phyloP scores from a whole-genome alignment of 2,329 filamentous ascomycete genomes.

The Fusarium fracticaudum region DNA sequence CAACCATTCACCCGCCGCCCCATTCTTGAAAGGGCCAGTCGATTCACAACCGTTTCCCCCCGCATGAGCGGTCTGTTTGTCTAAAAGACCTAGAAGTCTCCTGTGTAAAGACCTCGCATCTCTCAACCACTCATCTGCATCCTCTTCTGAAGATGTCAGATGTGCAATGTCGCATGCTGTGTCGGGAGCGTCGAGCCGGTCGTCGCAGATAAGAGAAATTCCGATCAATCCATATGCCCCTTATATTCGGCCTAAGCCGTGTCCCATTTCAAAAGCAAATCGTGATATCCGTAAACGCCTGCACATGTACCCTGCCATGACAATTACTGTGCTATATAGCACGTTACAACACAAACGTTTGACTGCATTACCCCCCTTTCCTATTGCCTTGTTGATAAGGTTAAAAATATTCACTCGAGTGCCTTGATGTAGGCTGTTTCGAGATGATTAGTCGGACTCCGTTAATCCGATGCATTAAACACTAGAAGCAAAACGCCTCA shows the following conservation, averaged over 20 bases:
- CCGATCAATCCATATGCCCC: conserved; percentile 10
- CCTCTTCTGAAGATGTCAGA: neutral
- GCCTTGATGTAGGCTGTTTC: conserved; percentile 4
- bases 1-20: neutral
- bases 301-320: conserved; percentile 13
- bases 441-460: conserved; percentile 36
- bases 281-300: conserved; percentile 34
- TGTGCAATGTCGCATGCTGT: conserved; percentile 7
- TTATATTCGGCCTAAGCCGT: conserved; percentile 9
- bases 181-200: conserved; percentile 23
- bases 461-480: conserved; percentile 28
- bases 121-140: conserved; percentile 1
- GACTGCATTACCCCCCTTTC: conserved; percentile 19
- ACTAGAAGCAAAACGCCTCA: conserved; percentile 40
- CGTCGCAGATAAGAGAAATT: conserved; percentile 15
- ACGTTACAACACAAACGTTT: conserved; percentile 18
- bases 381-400: conserved; percentile 18
- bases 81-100: conserved; percentile 41
- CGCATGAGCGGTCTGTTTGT: conserved; percentile 43
- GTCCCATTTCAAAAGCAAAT: conserved; percentile 27
- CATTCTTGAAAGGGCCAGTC: conserved; percentile 20
- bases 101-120: conserved; percentile 13
- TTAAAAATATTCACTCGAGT: conserved; percentile 19
- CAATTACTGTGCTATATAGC: conserved; percentile 20
- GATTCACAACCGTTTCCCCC: conserved; percentile 28